Percentiles rank a stretch among this genome's conserved stretches.
Evolutionary conservation across 2,329 filamentous ascomycete genomes (phyloP).

Genomic region (Aspergillus unguis): DNA sequence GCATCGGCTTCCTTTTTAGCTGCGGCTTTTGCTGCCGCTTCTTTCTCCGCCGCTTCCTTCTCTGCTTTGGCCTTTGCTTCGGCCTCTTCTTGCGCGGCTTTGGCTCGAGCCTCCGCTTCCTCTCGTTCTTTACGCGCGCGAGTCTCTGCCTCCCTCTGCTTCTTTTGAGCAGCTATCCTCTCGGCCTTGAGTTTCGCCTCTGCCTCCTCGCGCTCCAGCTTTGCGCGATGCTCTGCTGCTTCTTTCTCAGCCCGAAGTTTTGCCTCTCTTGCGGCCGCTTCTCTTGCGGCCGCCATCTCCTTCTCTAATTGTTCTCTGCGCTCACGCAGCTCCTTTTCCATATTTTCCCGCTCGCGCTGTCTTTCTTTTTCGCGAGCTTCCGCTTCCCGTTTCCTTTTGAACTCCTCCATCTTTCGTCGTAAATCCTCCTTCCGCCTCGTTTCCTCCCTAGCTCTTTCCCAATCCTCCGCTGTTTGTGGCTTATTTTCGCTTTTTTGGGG

Average conservation of each 20-base stretch:
- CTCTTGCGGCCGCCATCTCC: constrained; percentile 33
- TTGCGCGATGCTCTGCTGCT: constrained; percentile 33
- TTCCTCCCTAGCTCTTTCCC: constrained; percentile 32
- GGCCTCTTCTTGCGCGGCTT: constrained; percentile 23
- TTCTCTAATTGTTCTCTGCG: constrained; percentile 40
- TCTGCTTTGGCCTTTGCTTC: constrained; percentile 35
- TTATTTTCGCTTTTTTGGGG: constrained; percentile 15
- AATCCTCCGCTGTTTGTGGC: constrained; percentile 23
- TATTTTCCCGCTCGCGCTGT: constrained; percentile 39
- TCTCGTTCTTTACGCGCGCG: constrained; percentile 21
- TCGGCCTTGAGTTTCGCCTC: constrained; percentile 24
- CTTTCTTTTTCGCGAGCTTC: constrained; percentile 38
- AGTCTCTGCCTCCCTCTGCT: constrained; percentile 17
- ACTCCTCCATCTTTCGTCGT: constrained; percentile 38
- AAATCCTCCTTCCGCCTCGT: constrained; percentile 37
- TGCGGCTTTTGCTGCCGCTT: constrained; percentile 45
- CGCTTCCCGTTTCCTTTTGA: constrained; percentile 36
- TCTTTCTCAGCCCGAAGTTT: constrained; percentile 33
- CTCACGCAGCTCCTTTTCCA: constrained; percentile 40
- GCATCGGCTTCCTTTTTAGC: constrained; percentile 39
- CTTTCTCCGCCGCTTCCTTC: constrained; percentile 62
- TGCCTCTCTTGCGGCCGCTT: constrained; percentile 22
- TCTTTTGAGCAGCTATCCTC: constrained; percentile 24
- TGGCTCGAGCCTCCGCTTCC: constrained; percentile 24
- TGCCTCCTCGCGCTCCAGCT: constrained; percentile 31